Evolutionary conservation across 2,329 filamentous ascomycete species (phyloP), one percentile per base, ranked within the genome.

Genomic region (Epicoccum sorghinum): DNA sequence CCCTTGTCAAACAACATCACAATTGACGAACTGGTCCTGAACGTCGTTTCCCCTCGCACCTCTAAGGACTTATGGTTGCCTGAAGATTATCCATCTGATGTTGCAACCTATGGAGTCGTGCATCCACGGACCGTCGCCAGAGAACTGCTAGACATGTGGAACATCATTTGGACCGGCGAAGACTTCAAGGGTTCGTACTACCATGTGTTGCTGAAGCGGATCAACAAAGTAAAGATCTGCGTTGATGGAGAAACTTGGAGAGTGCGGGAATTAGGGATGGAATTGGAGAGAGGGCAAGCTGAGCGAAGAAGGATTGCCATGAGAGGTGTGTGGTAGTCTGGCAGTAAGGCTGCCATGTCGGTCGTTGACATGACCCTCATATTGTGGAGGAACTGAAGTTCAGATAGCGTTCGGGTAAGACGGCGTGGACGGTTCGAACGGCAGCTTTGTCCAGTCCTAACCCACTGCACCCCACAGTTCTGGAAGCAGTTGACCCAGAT

Each of bases 61-160:
- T 32, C 25, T 7, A 41, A 39, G 18, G 54, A 44, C n/a, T 55
- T 52, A 14, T 66, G 57, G 40, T 50, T 70, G 6, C 49, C 52
- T 12, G 59, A 65, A 30, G 60, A 69, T 25, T 62, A 60, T 29
- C 57, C 60, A n/a, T 40, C 51, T 4, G 59, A 64, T 32, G 59
- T 56, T 9, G 47, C 57, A 4, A 53, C 51, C 12, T 62, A 61
- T 18, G 65, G 67, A 7, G 12, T 66, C 18, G 64, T 70, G 36
- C 65, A 70, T 58, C 66, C 66, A 12, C 52, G 45, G n/a, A 64
- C 61, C n/a, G 67, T 69, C 22, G 65, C 66, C 9, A 54, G 47
- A 32, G 66, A 72, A 35, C 59, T 74, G 4, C 52, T 71, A 2
- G 61, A 68, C 35, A 66, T 74, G 23, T 74, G 71, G 71, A 64